Evolutionary conservation across 768 basidiomycete species (phyloP), one percentile per base, ranked within the genome.

Genomic region (Agrocybe pediades): DNA sequence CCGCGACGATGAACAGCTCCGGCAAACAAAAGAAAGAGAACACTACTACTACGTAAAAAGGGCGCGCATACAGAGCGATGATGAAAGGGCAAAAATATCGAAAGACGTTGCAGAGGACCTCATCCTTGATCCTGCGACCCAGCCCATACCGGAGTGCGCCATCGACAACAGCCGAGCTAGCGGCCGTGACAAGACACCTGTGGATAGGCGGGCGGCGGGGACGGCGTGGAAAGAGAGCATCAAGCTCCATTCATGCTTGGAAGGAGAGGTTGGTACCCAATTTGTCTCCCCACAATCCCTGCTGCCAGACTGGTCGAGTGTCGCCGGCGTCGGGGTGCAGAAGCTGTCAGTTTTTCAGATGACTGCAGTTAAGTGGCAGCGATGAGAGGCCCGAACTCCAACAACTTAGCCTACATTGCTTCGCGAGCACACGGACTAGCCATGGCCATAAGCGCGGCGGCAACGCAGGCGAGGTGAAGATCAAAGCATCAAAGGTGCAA

Each of bases 401-500:
- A 55, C 64, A 53, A 49, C 61, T 61, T 53, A 19, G n/a, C 33
- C 4, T 53, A 44, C 53, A 57, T 45, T 55, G 51, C 56, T 36
- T 51, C 53, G 56, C 59, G 53, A 52, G 54, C 59, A 53, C 52
- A 62, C 62, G 62, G 59, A 62, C 65, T 67, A 46, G 65, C 63
- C 65, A 62, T 54, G 30, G 65, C 65, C 61, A 62, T 56, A 48
- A 45, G 60, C 58, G 56, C 56, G 52, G 54, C 52, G 49, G 60
- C 62, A 47, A 60, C 59, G 61, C 62, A 47, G n/a, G 33, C 46
- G 42, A 44, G 58, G 51, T 42, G 51, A 59, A 41, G 46, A 21
- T 16, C 11, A 19, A 26, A 39, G 33, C 36, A 50, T 45, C 25
- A 36, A 24, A 36, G 11, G 11, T 5, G 33, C 33, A 36, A 23